phyloP scores from a whole-genome alignment of 164 flowering plant genomes.

The Magnolia sinica region DNA sequence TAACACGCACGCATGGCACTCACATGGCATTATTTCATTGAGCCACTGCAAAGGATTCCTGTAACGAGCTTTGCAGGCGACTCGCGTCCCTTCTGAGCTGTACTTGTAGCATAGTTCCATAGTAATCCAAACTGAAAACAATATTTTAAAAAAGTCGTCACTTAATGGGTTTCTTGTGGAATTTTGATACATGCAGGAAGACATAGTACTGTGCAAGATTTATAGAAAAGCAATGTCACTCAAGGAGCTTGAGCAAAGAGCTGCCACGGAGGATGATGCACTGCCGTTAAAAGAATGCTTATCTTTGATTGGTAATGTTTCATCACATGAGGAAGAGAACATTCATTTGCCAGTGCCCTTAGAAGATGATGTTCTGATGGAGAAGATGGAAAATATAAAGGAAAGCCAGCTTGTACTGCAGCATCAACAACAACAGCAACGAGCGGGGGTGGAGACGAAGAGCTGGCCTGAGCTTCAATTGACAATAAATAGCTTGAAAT shows the following conservation, averaged over 20 bases:
- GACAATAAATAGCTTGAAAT: slow-evolving; percentile 47
- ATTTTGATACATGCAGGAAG: slow-evolving; percentile 22
- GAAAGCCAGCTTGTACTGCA: slow-evolving; percentile 6
- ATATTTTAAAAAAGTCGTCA: too few species aligned
- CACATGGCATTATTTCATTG: too few species aligned
- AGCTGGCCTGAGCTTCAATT: slow-evolving; percentile 55
- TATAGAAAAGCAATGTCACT: slow-evolving; percentile 90
- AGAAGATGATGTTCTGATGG: not conserved
- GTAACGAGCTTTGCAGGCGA: too few species aligned
- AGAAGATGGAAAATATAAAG: slow-evolving; percentile 16
- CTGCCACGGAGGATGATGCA: slow-evolving; percentile 58
- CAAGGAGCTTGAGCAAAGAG: slow-evolving; percentile 84
- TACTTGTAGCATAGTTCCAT: too few species aligned
- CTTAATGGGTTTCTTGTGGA: not conserved
- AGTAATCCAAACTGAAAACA: too few species aligned
- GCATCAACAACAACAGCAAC: not conserved
- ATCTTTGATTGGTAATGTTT: slow-evolving; percentile 18
- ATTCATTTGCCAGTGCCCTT: not conserved
- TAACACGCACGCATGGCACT: too few species aligned
- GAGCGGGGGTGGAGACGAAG: slow-evolving; percentile 18
- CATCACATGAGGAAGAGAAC: slow-evolving; percentile 23
- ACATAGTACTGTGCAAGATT: slow-evolving; percentile 75
- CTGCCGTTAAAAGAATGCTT: slow-evolving; percentile 11
- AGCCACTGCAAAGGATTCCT: too few species aligned
- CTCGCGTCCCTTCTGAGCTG: too few species aligned